Base-by-base conservation (phyloP, 202 grass and related monocot species). In the Saccharum hybrid region DNA sequence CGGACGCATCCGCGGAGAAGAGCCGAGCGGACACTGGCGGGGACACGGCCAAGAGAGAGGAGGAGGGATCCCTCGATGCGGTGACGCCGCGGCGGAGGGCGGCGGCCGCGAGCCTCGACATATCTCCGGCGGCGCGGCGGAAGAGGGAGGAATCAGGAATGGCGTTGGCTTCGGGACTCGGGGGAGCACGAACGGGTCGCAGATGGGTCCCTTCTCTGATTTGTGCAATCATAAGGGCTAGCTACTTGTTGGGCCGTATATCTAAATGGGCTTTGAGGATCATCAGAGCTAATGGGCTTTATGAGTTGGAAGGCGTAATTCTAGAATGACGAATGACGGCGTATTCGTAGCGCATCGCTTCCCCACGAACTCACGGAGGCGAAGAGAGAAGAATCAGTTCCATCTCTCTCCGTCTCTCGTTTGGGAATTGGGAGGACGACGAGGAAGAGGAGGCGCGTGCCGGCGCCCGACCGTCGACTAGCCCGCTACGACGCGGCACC, bases 81-180 rank as follows among this genome's bases (percentile, higher is more conserved):
- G 70, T 33, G 2, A 71, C 15, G 76, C 81, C 54, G 37, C 81
- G 76, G 37, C 63, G 64, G 30, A 90, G 56, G 43, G 43, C 81
- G 54, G 84, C 88, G 11, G 45, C 81, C 52, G 71, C 56, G 64
- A 87, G 64, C 64, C 84, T 90, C 81, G 88, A 81, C 88, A 84
- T 90, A 65, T 80, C 70, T 80, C 64, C 80, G 69, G 75, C 63
- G 75, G 68, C 61, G 69, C 68, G 12, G 88, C 69, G 73, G 73
- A 30, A 18, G 59, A 36, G 42, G 34, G 74, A 59, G 69, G 80
- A 52, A 73, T 19, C 71, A 61, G 49, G 74, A 77, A 36, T 19
- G 74, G 49, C 40, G 72, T 16, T 9, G 56, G 73, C 45, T 10
- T 11, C 49, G 49, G 9, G 37, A 36, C 26, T 14, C 60, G 6